Conservation (phyloP, 2,329 filamentous ascomycete species). For the Xylariaceae sp. region DNA sequence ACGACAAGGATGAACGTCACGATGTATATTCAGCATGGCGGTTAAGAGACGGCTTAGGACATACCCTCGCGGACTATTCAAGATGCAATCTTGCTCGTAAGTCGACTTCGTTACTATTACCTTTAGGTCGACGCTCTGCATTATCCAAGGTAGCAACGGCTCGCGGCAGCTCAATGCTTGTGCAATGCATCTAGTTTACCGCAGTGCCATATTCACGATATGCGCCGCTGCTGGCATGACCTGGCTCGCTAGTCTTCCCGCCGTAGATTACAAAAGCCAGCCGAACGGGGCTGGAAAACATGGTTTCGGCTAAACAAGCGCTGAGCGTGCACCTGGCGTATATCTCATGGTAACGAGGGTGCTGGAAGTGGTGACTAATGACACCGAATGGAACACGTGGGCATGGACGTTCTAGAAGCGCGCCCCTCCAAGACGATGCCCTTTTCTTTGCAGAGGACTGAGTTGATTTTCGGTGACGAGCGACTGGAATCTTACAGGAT, state of each 20-base stretch:
- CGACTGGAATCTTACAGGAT: not conserved
- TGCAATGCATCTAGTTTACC: slow-evolving; percentile 6
- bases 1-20: not conserved
- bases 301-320: too few species aligned
- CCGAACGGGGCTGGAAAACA: too few species aligned
- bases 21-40: not conserved
- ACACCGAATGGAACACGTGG: slow-evolving; percentile 2
- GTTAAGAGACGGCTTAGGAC: not conserved
- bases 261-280: too few species aligned
- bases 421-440: not conserved
- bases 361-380: not conserved
- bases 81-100: not conserved
- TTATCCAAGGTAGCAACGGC: not conserved
- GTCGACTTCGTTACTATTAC: not conserved
- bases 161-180: slow-evolving; percentile 1
- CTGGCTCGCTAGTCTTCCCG: not conserved
- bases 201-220: not conserved
- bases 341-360: too few species aligned
- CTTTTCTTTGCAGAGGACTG: slow-evolving; percentile 7
- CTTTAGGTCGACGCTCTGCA: not conserved
- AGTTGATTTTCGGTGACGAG: slow-evolving; percentile 13
- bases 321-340: too few species aligned
- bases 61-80: not conserved
- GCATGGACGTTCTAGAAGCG: slow-evolving; percentile 16
- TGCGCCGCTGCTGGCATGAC: slow-evolving; percentile 3